Percentiles rank a stretch among this genome's conserved stretches.
phyloP scores from a whole-genome alignment of 2,329 filamentous ascomycete species.

The Paracorniculantispora psalliotae region DNA sequence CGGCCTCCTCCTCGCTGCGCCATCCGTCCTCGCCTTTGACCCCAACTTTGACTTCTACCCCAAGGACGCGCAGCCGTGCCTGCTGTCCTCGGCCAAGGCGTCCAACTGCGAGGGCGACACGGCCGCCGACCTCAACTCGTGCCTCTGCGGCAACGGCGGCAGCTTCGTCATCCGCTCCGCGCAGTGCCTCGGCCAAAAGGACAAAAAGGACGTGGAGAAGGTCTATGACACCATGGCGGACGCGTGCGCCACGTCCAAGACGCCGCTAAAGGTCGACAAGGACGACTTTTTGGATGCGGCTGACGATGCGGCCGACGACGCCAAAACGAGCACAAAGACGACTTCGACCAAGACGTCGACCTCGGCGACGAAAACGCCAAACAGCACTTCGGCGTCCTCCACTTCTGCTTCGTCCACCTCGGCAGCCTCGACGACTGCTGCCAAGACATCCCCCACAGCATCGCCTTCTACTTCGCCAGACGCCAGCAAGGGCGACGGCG shows the following conservation, averaged over 20 bases:
- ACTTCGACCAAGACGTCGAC: constrained; percentile 15
- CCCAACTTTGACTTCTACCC: constrained; percentile 44
- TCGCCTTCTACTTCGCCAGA: neutral
- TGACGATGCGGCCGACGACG: constrained; percentile 10
- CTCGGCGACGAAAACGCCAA: constrained; percentile 11
- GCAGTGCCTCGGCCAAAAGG: constrained; percentile 33
- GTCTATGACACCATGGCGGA: constrained; percentile 36
- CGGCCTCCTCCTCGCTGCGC: neutral
- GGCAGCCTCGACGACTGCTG: constrained; percentile 17
- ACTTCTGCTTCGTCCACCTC: constrained; percentile 17
- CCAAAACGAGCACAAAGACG: neutral
- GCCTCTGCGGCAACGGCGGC: constrained; percentile 41
- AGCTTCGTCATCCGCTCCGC: constrained; percentile 41
- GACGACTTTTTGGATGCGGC: constrained; percentile 34
- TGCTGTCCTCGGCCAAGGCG: constrained; percentile 30
- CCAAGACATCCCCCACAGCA: constrained; percentile 16
- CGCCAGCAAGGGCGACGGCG: neutral
- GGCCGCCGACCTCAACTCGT: constrained; percentile 35
- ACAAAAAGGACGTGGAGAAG: constrained; percentile 28
- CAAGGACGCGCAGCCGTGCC: constrained; percentile 33
- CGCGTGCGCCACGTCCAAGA: constrained; percentile 37
- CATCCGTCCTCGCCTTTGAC: constrained; percentile 19
- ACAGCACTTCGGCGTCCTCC: constrained; percentile 16
- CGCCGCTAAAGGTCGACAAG: constrained; percentile 33
- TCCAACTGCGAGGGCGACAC: constrained; percentile 34